Evolutionary conservation across 306 rosid species (phyloP).

Genomic region (Prunus mongolica): DNA sequence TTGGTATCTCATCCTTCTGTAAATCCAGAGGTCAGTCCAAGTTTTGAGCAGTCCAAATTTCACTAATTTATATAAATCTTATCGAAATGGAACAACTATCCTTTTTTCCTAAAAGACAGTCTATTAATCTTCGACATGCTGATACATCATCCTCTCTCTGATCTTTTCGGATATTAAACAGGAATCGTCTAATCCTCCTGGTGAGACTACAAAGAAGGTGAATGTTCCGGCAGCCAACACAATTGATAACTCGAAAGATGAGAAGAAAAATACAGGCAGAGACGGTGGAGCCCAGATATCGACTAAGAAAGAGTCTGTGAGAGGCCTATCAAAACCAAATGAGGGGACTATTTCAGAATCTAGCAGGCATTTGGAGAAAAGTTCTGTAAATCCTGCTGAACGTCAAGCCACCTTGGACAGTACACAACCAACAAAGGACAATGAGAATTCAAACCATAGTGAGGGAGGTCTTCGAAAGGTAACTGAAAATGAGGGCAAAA

Average conservation of each 20-base stretch:
- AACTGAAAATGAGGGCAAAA: constrained; percentile 1
- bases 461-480: constrained; percentile 17
- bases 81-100: not conserved
- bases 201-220: constrained; percentile 23
- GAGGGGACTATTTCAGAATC: constrained; percentile 13
- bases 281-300: constrained; percentile 15
- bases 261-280: constrained; percentile 19
- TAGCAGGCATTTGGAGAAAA: not conserved
- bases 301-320: constrained; percentile 3
- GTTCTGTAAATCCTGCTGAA: not conserved
- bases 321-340: not conserved
- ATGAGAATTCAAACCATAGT: not conserved
- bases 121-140: not conserved
- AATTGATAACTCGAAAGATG: constrained; percentile 25
- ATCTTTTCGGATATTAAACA: constrained; percentile 9
- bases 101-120: not conserved
- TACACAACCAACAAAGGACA: constrained; percentile 4
- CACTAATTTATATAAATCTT: not conserved
- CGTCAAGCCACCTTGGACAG: not conserved
- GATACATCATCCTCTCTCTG: not conserved
- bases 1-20: constrained; percentile 21
- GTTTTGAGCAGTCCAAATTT: not conserved
- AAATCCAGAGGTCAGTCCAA: constrained; percentile 36
- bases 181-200: constrained; percentile 27
- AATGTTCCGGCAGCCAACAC: constrained; percentile 1